Percentiles rank a stretch among this genome's conserved stretches.
Conservation (phyloP, 352 stramenopile species). For the Phytophthora crassamura region DNA sequence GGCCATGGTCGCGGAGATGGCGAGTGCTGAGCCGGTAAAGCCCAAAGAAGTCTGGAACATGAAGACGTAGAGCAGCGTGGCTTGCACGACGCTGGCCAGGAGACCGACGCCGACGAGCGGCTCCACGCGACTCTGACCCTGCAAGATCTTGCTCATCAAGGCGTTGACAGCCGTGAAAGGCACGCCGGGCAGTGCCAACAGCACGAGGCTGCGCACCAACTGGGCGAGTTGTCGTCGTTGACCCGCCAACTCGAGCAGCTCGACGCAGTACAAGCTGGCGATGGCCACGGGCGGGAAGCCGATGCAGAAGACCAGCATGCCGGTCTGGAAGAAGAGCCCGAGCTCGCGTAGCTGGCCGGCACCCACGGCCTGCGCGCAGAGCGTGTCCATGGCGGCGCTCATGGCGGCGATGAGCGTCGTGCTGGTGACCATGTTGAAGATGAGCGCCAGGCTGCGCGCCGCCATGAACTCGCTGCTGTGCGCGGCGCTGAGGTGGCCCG, state of each 20-base stretch:
- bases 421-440: conserved; percentile 87
- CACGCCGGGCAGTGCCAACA: conserved; percentile 78
- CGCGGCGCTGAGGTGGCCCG: conserved; percentile 63
- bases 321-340: conserved; percentile 89
- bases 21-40: conserved; percentile 82
- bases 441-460: conserved; percentile 68
- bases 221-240: conserved; percentile 73
- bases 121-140: conserved; percentile 86
- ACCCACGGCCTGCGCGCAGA: conserved; percentile 85
- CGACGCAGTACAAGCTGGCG: conserved; percentile 79
- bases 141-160: conserved; percentile 83
- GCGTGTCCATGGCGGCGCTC: conserved; percentile 89
- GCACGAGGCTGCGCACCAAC: conserved; percentile 69
- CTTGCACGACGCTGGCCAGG: conserved; percentile 82
- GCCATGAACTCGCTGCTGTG: conserved; percentile 84
- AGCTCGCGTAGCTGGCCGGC: conserved; percentile 88
- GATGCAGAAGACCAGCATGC: conserved; percentile 68
- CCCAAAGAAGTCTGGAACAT: conserved; percentile 84
- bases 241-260: conserved; percentile 76
- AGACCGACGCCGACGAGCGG: conserved; percentile 86
- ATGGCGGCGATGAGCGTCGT: conserved; percentile 86
- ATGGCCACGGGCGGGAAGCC: conserved; percentile 68
- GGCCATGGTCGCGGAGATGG: conserved; percentile 56
- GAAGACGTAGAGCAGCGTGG: conserved; percentile 83
- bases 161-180: conserved; percentile 77